Conservation (phyloP, 139 green algal genomes). For the Auxenochlorella pyrenoidosa region DNA sequence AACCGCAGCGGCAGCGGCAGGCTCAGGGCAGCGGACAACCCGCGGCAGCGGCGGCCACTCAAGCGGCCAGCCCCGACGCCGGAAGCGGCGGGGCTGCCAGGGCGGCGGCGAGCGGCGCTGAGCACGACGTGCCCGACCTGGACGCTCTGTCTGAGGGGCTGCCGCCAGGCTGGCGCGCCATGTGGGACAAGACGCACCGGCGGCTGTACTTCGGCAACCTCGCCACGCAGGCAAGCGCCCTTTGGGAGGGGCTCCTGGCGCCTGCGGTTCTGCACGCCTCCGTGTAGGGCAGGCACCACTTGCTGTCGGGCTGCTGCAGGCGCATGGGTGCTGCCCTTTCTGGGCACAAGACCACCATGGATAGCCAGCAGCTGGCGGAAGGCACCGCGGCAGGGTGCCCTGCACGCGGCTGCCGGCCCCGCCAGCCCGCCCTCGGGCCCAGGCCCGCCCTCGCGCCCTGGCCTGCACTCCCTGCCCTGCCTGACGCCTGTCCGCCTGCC, state of each 20-base stretch:
- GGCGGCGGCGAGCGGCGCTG: not conserved
- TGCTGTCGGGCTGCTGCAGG: too few relatives aligned
- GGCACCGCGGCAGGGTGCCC: not conserved
- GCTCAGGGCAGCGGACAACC: not conserved
- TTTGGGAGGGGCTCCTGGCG: not conserved
- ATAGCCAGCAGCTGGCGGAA: not conserved
- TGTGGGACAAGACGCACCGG: constrained; percentile 65
- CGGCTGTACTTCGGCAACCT: constrained; percentile 81
- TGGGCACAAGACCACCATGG: not conserved
- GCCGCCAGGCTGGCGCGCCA: constrained; percentile 66
- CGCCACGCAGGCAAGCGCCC: constrained; percentile 33
- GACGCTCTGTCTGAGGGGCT: constrained; percentile 66
- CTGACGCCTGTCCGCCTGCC: not conserved
- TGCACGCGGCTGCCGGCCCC: not conserved
- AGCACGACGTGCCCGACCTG: constrained; percentile 58
- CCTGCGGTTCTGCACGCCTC: not conserved
- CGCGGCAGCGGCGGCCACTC: not conserved
- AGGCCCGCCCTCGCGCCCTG: not conserved
- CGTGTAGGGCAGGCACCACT: not conserved
- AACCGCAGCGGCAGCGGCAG: constrained; percentile 2
- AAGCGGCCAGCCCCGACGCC: not conserved
- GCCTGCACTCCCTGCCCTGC: not conserved
- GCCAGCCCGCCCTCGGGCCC: too few relatives aligned
- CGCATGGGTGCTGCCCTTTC: too few relatives aligned
- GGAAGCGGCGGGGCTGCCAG: not conserved